phyloP scores from a whole-genome alignment of 2,329 filamentous ascomycete genomes.

The Fusarium annulatum region DNA sequence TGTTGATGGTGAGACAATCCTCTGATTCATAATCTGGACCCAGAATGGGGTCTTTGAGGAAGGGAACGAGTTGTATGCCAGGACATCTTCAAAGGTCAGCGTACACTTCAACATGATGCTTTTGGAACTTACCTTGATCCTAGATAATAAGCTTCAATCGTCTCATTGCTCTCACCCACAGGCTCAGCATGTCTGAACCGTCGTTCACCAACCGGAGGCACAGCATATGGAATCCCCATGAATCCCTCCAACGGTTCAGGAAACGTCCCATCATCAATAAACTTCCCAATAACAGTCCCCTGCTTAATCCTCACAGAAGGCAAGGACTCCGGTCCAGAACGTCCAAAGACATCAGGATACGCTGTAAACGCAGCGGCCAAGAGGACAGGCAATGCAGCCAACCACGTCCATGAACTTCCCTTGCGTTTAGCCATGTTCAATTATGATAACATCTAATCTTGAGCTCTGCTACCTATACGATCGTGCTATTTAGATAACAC shows the following conservation, averaged over 20 bases:
- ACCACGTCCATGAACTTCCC: constrained; percentile 24
- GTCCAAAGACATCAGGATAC: constrained; percentile 18
- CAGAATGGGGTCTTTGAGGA: constrained; percentile 46
- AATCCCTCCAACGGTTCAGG: constrained; percentile 53
- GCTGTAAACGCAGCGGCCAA: constrained; percentile 22
- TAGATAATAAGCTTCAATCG: constrained; percentile 40
- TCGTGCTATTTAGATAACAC: constrained; percentile 26
- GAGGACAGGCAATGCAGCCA: constrained; percentile 32
- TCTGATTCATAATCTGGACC: constrained; percentile 48
- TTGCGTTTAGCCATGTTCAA: constrained; percentile 25
- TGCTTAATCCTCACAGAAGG: constrained; percentile 46
- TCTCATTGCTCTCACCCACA: constrained; percentile 43
- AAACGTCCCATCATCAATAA: constrained; percentile 47
- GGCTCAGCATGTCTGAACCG: constrained; percentile 54
- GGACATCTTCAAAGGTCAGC: constrained; percentile 42
- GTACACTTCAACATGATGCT: fast-evolving
- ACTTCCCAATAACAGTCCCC: constrained; percentile 47
- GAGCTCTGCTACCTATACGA: background rate
- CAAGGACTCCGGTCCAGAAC: constrained; percentile 5
- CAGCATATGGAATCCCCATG: constrained; percentile 60
- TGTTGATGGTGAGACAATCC: constrained; percentile 44
- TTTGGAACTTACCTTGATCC: constrained; percentile 28
- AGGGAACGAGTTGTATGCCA: constrained; percentile 47
- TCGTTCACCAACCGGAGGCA: constrained; percentile 55
- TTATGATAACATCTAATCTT: background rate